These are phyloP conservation scores for Rubia balearica DNA, from an alignment of 305 asterid genomes.

Conservation along the genomic window DNA sequence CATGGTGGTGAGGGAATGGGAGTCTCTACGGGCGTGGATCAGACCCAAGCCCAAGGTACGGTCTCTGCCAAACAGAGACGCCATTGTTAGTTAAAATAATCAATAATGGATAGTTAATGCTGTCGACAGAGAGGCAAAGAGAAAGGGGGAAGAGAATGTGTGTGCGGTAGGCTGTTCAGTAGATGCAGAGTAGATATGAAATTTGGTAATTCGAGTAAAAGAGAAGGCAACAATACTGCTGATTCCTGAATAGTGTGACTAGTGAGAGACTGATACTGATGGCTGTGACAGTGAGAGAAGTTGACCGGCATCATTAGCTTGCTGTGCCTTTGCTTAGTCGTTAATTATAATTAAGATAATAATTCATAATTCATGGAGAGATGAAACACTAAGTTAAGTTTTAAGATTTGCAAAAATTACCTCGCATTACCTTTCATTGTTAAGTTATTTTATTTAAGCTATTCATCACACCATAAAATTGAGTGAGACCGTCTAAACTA, in stretches of 20 bases:
- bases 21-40: constrained; percentile 63
- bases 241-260: background rate
- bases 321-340: background rate
- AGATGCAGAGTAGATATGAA: background rate
- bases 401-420: too few species aligned
- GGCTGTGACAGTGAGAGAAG: background rate
- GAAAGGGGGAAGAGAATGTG: background rate
- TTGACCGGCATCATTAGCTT: background rate
- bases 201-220: background rate
- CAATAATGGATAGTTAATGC: background rate
- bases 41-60: constrained; percentile 31
- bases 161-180: background rate
- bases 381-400: too few species aligned
- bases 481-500: too few species aligned
- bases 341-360: too few species aligned
- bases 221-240: background rate
- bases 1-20: constrained; percentile 38
- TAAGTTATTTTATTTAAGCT: too few species aligned
- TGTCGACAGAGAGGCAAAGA: background rate
- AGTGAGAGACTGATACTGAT: background rate
- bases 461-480: too few species aligned
- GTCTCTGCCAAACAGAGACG: constrained; percentile 87
- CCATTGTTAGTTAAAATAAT: constrained; percentile 31
- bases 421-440: too few species aligned
- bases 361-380: too few species aligned